Conservation (phyloP, 2,329 filamentous ascomycete genomes). For the Fusarium sp. region DNA sequence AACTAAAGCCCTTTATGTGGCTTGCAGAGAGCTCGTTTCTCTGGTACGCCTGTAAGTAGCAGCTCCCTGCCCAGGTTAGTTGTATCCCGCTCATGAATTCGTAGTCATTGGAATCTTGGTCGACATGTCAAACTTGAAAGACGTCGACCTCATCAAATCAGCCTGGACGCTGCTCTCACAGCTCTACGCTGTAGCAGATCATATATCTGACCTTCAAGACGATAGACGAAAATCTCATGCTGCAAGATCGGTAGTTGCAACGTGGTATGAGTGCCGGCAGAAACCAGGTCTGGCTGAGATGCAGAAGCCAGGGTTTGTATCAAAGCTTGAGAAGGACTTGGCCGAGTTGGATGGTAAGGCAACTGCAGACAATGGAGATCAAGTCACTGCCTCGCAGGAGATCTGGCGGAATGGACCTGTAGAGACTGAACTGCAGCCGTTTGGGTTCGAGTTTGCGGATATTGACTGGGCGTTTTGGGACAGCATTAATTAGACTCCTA, state of each 20-base stretch:
- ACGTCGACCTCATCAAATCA: not conserved
- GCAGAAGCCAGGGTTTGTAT: constrained; percentile 11
- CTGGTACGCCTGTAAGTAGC: constrained; percentile 15
- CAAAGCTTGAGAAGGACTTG: not conserved
- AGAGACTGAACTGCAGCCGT: constrained; percentile 7
- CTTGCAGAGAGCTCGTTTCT: not conserved
- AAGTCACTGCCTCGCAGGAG: not conserved
- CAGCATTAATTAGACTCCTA: not conserved
- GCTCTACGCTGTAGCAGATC: not conserved
- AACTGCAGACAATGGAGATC: accelerated
- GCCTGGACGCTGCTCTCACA: constrained; percentile 6
- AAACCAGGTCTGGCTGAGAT: not conserved
- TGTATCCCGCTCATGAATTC: not conserved
- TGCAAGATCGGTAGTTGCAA: constrained; percentile 10
- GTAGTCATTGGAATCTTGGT: constrained; percentile 16
- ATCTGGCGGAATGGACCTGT: not conserved
- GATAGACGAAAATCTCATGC: constrained; percentile 9
- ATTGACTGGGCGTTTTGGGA: constrained; percentile 28
- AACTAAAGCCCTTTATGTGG: not conserved
- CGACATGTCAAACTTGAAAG: constrained; percentile 7
- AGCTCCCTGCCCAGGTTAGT: accelerated
- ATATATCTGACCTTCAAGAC: constrained; percentile 5
- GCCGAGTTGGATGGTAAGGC: not conserved
- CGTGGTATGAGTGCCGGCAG: constrained; percentile 20
- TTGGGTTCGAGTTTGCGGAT: constrained; percentile 24